Evolutionary conservation across 352 stramenopile genomes (phyloP).

Genomic region (Aphanomyces astaci): DNA sequence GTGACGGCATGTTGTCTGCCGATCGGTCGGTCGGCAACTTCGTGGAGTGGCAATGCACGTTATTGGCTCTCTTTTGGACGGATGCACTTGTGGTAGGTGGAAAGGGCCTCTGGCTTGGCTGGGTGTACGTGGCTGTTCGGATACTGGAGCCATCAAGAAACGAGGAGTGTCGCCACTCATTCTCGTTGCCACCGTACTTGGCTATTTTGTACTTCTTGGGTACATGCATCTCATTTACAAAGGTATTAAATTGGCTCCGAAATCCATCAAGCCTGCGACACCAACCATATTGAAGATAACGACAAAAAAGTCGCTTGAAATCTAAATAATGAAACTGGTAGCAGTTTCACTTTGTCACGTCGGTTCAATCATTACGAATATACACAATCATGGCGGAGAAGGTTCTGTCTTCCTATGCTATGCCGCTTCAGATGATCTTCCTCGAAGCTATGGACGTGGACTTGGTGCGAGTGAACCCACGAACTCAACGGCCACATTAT

Average conservation of each 20-base stretch:
- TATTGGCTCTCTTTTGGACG: slow-evolving; percentile 19
- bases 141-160: slow-evolving; percentile 10
- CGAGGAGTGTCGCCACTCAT: slow-evolving; percentile 6
- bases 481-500: background rate
- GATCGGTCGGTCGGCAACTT: slow-evolving; percentile 22
- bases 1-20: slow-evolving; percentile 4
- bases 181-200: slow-evolving; percentile 8
- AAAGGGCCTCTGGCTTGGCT: slow-evolving; percentile 17
- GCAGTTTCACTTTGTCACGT: background rate
- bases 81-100: slow-evolving; percentile 14
- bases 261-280: background rate
- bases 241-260: background rate
- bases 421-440: slow-evolving; percentile 19
- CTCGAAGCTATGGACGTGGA: slow-evolving; percentile 8
- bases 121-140: slow-evolving; percentile 13
- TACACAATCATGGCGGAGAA: slow-evolving; percentile 12
- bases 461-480: slow-evolving; percentile 3
- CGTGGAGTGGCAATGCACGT: slow-evolving; percentile 21
- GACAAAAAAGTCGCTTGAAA: background rate
- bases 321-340: background rate
- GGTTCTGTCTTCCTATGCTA: background rate
- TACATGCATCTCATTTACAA: slow-evolving; percentile 23
- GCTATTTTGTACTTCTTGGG: slow-evolving; percentile 17
- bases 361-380: background rate
- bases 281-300: background rate